Base-by-base conservation (phyloP, 768 basidiomycete species). In the Kwoniella bestiolae region DNA sequence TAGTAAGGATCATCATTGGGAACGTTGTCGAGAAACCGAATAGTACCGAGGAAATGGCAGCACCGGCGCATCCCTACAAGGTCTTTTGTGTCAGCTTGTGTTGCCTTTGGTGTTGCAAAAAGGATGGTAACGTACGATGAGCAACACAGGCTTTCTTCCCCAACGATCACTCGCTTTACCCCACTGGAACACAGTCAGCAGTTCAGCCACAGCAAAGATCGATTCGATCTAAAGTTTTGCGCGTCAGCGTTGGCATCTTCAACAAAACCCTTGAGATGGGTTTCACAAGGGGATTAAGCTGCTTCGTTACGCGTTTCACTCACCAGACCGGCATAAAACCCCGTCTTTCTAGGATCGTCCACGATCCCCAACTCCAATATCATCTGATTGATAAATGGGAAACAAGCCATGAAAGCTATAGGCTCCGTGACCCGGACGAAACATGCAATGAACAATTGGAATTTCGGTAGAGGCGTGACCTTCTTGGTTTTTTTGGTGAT, bases 161-260 rank as follows among this genome's bases (percentile, higher is more conserved):
- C 69, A 68, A 18, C 69, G 50, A 58, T 76, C 75, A 51, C 64
- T 67, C 28, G 72, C 56, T 38, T 65, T 46, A 7, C 75, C 75
- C 75, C 75, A 76, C 52, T 71, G 70, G 57, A 73, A 76, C 25
- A 76, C 67, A 9, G 75, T 76, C 23, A 69, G 21, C n/a, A 76
- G 65, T 55, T 76, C 72, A 2, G 72, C 60, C 9, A 76, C 34
- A 16, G 72, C 71, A 63, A 76, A 76, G 14, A 76, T 56, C 18
- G 72, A 73, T 67, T 76, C 75, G 60, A 76, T 68, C 75, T 76
- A 46, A n/a, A n/a, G n/a, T n/a, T n/a, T n/a, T n/a, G n/a, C n/a
- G n/a, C n/a, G n/a, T n/a, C n/a, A n/a, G n/a, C n/a, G n/a, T n/a
- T n/a, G n/a, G n/a, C n/a, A n/a, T n/a, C n/a, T n/a, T n/a, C n/a